Evolutionary conservation across 2,329 filamentous ascomycete species (phyloP).

Genomic region (Neopestalotiopsis rosae): DNA sequence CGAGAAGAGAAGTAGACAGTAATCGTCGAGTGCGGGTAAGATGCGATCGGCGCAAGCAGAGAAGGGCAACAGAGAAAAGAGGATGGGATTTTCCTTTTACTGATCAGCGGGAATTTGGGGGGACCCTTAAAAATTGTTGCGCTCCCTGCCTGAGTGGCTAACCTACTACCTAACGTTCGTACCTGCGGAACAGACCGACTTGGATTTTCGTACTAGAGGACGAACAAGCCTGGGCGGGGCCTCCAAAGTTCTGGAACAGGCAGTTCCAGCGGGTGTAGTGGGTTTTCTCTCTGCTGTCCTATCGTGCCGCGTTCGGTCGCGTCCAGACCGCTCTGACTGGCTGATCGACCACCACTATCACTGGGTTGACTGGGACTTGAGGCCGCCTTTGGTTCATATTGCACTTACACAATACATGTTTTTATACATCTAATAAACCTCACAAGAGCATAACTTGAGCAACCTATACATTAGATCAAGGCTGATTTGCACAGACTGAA

Average conservation of each 20-base stretch:
- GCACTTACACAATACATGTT: not conserved
- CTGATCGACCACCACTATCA: not conserved
- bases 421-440: not conserved
- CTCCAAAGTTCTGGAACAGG: not conserved
- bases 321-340: slow-evolving; percentile 13
- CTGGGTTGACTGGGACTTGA: not conserved
- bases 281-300: not conserved
- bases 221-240: not conserved
- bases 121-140: slow-evolving; percentile 12
- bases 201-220: not conserved
- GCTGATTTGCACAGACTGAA: too few species aligned
- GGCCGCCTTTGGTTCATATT: not conserved
- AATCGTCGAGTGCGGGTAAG: not conserved
- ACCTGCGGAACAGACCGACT: too few species aligned
- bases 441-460: not conserved
- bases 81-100: slow-evolving; percentile 7
- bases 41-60: slow-evolving; percentile 7
- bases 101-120: slow-evolving; percentile 10
- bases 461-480: not conserved
- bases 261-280: not conserved
- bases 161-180: not conserved
- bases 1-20: not conserved
- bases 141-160: not conserved
- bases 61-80: not conserved
- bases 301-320: not conserved